These are phyloP conservation scores for Paratinospora sagittata DNA, from an alignment of 164 flowering plant species.

Conservation along the genomic window DNA sequence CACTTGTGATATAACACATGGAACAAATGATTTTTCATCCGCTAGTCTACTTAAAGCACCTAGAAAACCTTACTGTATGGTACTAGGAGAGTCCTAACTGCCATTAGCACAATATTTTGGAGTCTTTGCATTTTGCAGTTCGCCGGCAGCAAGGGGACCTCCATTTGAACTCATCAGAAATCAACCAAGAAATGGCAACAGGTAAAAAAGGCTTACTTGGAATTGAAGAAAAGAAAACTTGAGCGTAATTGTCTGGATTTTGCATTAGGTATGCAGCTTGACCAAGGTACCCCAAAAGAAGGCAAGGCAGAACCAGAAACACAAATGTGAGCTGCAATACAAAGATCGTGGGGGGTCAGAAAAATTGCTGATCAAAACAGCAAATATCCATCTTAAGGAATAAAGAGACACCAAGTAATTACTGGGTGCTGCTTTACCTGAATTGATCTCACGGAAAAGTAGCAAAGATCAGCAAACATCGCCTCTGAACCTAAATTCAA, in stretches of 20 bases:
- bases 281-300: slow-evolving; percentile 92
- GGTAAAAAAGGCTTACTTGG: slow-evolving; percentile 55
- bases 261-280: slow-evolving; percentile 97
- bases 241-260: slow-evolving; percentile 41
- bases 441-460: slow-evolving; percentile 86
- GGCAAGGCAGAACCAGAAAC: slow-evolving; percentile 92
- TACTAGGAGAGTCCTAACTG: no score
- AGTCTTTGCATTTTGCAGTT: not conserved
- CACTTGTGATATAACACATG: not conserved
- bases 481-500: slow-evolving; percentile 86
- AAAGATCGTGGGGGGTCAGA: slow-evolving; percentile 5
- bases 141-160: not conserved
- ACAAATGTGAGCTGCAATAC: slow-evolving; percentile 80
- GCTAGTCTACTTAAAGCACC: not conserved
- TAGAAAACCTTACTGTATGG: no score
- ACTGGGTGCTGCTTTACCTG: slow-evolving; percentile 48
- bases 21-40: not conserved
- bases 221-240: slow-evolving; percentile 75
- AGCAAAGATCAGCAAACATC: slow-evolving; percentile 99
- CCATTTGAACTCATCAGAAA: not conserved
- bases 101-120: not conserved
- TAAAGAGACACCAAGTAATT: not conserved
- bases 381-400: not conserved
- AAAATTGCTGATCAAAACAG: not conserved
- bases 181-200: not conserved